phyloP scores from a whole-genome alignment of 805 yeast species.

The Priceomyces medius region DNA sequence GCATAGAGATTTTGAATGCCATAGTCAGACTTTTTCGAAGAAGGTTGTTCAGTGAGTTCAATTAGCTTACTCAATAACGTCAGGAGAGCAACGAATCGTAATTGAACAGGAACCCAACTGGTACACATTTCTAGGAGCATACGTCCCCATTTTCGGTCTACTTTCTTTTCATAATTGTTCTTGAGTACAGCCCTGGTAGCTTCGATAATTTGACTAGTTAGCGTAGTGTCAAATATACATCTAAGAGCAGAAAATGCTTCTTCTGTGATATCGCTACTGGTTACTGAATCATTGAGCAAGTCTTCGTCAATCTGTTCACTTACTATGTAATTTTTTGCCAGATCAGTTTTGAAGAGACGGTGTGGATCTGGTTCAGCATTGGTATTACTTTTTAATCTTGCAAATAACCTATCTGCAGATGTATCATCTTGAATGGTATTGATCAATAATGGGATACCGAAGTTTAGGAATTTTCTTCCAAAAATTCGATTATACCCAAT shows the following conservation, averaged over 20 bases:
- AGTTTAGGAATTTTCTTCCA: slow-evolving; percentile 26
- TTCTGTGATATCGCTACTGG: slow-evolving; percentile 41
- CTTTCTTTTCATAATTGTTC: slow-evolving; percentile 30
- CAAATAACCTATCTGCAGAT: slow-evolving; percentile 17
- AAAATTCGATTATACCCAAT: slow-evolving; percentile 32
- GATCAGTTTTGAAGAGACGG: slow-evolving; percentile 26
- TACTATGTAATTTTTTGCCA: slow-evolving; percentile 18
- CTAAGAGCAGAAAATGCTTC: slow-evolving; percentile 53
- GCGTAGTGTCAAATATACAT: slow-evolving; percentile 61
- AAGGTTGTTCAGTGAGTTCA: slow-evolving; percentile 17
- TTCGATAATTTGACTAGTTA: slow-evolving; percentile 57
- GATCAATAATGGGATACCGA: slow-evolving; percentile 39
- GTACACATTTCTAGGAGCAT: slow-evolving; percentile 63
- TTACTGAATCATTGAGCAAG: slow-evolving; percentile 35
- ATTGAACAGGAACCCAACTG: slow-evolving; percentile 77
- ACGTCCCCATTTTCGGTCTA: slow-evolving; percentile 48
- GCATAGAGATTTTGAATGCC: slow-evolving; percentile 41
- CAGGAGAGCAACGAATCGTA: slow-evolving; percentile 62
- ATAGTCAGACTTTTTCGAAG: slow-evolving; percentile 14
- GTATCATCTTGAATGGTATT: slow-evolving; percentile 28
- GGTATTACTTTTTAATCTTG: slow-evolving; percentile 24
- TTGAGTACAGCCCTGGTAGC: slow-evolving; percentile 54
- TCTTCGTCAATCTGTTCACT: slow-evolving; percentile 20
- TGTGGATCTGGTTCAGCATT: slow-evolving; percentile 26
- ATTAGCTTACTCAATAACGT: slow-evolving; percentile 36